Evolutionary conservation across 75 land plant species (phyloP).

Genomic region (Cupressus sempervirens): DNA sequence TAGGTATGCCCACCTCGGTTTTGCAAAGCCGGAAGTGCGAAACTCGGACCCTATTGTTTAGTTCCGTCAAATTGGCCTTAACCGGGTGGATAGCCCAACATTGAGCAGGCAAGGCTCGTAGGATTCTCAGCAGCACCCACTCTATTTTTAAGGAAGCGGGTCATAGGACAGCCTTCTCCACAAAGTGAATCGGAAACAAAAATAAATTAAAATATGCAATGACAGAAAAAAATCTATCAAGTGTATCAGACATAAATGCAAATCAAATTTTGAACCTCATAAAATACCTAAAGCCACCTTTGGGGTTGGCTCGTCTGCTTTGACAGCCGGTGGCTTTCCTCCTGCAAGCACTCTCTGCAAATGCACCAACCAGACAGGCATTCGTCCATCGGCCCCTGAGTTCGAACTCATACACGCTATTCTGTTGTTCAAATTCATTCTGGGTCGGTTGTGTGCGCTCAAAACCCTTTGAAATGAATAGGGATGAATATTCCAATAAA

Average conservation of each 20-base stretch:
- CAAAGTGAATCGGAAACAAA: neutral
- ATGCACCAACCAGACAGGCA: neutral
- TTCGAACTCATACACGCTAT: neutral
- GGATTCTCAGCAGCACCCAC: too few relatives aligned
- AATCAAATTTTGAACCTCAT: neutral
- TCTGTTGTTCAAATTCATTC: neutral
- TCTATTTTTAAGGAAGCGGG: too few relatives aligned
- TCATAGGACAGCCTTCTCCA: too few relatives aligned
- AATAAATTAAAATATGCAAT: neutral
- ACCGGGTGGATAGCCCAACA: too few relatives aligned
- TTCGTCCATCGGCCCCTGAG: neutral
- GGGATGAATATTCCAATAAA: neutral
- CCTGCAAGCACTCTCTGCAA: neutral
- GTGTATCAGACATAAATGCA: neutral
- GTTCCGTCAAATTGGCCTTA: too few relatives aligned
- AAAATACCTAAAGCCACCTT: conserved; percentile 12
- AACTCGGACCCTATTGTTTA: too few relatives aligned
- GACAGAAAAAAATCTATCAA: neutral
- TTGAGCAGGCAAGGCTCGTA: too few relatives aligned
- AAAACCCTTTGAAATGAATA: neutral
- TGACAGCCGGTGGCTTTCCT: neutral
- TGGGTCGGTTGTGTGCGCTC: too few relatives aligned
- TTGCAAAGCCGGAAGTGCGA: too few relatives aligned
- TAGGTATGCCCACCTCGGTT: too few relatives aligned
- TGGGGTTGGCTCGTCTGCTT: conserved; percentile 3